A percentile compares a stretch with the other conserved stretches of the same genome.
Conservation (phyloP, 495 filamentous ascomycete genomes). For the Tuber umbilicatum region DNA sequence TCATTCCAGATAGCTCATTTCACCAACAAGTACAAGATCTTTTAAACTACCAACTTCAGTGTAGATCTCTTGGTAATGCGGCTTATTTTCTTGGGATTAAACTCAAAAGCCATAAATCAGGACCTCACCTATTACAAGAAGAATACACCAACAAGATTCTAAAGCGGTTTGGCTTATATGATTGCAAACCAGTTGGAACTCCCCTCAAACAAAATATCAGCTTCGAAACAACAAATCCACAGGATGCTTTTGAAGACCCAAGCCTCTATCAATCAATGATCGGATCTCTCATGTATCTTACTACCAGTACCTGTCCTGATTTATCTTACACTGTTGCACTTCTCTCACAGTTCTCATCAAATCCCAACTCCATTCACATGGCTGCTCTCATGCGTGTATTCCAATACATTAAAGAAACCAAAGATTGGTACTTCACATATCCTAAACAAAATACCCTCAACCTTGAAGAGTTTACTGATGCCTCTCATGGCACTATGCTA, state of each 20-base stretch:
- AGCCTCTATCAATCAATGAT: conserved; percentile 8
- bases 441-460: background rate
- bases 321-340: conserved; percentile 18
- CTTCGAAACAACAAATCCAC: background rate
- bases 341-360: conserved; percentile 18
- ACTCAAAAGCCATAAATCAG: background rate
- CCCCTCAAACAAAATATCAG: background rate
- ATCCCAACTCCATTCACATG: background rate
- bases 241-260: background rate
- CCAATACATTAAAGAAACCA: background rate
- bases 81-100: conserved; percentile 1
- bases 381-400: conserved; percentile 11
- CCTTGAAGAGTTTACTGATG: no score
- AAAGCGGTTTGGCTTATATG: background rate
- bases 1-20: background rate
- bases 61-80: background rate
- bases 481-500: no score
- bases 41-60: background rate
- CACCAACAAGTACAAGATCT: no score
- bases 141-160: conserved; percentile 9
- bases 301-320: conserved; percentile 24
- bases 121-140: background rate
- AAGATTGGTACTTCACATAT: background rate
- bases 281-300: no score
- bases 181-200: conserved; percentile 1